Percentiles rank a stretch among this genome's conserved stretches.
These are phyloP conservation scores for Fabrea salina DNA, from an alignment of 169 alveolate genomes.

Conservation along the genomic window DNA sequence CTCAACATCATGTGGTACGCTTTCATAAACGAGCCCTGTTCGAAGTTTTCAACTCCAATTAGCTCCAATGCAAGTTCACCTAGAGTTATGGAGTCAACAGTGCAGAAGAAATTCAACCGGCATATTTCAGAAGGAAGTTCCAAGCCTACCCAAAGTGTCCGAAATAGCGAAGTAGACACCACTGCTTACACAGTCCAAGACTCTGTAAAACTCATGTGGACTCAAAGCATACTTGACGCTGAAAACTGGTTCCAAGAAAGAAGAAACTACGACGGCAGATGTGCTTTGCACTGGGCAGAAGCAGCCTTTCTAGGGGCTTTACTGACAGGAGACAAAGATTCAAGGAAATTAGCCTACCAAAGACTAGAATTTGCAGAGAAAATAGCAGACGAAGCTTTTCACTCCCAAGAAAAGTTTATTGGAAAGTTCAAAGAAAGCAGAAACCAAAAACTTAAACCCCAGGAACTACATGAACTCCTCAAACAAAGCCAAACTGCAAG, in stretches of 20 bases:
- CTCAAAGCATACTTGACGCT: neutral
- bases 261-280: neutral
- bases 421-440: neutral
- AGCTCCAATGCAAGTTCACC: slow-evolving; percentile 3
- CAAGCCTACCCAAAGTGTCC: neutral
- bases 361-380: slow-evolving; percentile 20
- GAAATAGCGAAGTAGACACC: neutral
- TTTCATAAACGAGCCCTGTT: neutral
- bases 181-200: neutral
- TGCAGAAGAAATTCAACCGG: neutral
- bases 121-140: neutral
- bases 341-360: slow-evolving; percentile 9
- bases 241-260: slow-evolving; percentile 22
- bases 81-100: neutral
- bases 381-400: neutral
- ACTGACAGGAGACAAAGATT: neutral
- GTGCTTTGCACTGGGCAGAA: slow-evolving; percentile 32
- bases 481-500: neutral
- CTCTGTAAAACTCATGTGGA: slow-evolving; percentile 17
- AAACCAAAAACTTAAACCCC: neutral
- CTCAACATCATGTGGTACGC: slow-evolving; percentile 21
- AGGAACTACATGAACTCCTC: neutral
- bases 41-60: slow-evolving; percentile 1
- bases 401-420: neutral
- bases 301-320: slow-evolving; percentile 9